Conservation (phyloP, 805 yeast genomes). For the Saccharomyces cerevisiae region DNA sequence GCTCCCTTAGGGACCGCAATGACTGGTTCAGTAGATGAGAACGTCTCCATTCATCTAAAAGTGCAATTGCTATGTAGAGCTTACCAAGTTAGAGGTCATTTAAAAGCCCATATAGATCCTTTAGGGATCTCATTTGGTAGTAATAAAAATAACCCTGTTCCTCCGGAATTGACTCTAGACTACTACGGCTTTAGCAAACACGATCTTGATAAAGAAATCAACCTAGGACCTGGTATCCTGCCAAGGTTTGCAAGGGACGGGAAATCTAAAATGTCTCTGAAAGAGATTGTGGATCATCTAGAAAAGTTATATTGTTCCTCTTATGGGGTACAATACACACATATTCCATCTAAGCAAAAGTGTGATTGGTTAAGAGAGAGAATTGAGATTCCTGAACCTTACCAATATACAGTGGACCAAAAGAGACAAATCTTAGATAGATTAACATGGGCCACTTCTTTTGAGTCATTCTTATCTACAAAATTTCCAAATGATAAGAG, state of each 20-base stretch:
- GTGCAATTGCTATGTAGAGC: conserved; percentile 96
- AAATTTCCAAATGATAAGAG: conserved; percentile 98
- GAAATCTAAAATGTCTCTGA: conserved; percentile 55
- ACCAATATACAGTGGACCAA: conserved; percentile 73
- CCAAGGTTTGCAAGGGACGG: conserved; percentile 75
- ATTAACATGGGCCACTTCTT: conserved; percentile 90
- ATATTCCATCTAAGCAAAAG: conserved; percentile 87
- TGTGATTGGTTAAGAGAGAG: conserved; percentile 99
- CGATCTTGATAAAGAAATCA: conserved; percentile 74
- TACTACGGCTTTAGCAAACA: conserved; percentile 85
- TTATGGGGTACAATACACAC: conserved; percentile 93
- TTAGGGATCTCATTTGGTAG: conserved; percentile 81
- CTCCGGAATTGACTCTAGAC: conserved; percentile 84
- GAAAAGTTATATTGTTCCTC: conserved; percentile 80
- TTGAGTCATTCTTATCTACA: conserved; percentile 85
- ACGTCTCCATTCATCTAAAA: conserved; percentile 80
- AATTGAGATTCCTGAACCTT: conserved; percentile 86
- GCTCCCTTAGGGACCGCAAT: conserved; percentile 36
- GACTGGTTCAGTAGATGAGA: conserved; percentile 43
- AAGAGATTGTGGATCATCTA: conserved; percentile 69
- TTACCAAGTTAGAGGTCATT: conserved; percentile 97
- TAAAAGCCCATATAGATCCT: conserved; percentile 94
- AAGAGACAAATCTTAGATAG: conserved; percentile 95
- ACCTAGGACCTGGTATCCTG: conserved; percentile 94
- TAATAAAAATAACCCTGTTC: conserved; percentile 43